Evolutionary conservation across 1,284 basidiomycete genomes (phyloP).

Genomic region (Rhizoctonia solani): DNA sequence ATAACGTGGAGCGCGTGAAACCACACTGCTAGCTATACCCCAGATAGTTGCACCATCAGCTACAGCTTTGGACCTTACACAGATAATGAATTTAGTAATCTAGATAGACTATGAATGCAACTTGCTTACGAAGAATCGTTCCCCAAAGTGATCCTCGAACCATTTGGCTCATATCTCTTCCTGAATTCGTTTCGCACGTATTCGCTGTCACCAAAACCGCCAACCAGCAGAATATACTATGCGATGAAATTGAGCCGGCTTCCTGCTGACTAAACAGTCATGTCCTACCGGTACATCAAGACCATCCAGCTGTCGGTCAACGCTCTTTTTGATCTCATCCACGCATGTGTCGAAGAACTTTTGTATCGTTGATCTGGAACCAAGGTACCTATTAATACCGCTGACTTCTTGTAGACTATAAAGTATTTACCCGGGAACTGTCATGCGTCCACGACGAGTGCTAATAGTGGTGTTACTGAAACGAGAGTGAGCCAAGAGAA

Average conservation of each 20-base stretch:
- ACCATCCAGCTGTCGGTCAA: neutral
- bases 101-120: neutral
- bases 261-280: neutral
- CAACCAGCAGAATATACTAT: slow-evolving; percentile 35
- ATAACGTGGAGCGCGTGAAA: slow-evolving; percentile 1
- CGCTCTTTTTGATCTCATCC: neutral
- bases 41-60: slow-evolving; percentile 8
- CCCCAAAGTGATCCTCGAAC: slow-evolving; percentile 10
- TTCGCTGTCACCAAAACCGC: slow-evolving; percentile 35
- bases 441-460: neutral
- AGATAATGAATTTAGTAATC: neutral
- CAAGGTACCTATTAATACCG: too few relatives aligned
- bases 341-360: slow-evolving; percentile 5
- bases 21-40: neutral
- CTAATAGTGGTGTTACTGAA: neutral
- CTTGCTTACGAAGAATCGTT: slow-evolving; percentile 31
- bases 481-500: neutral
- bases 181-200: slow-evolving; percentile 28
- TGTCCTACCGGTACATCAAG: neutral
- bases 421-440: neutral
- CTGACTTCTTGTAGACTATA: neutral
- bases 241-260: neutral
- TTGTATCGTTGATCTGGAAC: neutral
- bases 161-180: slow-evolving; percentile 2
- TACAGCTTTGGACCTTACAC: neutral